phyloP scores from a whole-genome alignment of 169 alveolate species.

The Plasmodium relictum region DNA sequence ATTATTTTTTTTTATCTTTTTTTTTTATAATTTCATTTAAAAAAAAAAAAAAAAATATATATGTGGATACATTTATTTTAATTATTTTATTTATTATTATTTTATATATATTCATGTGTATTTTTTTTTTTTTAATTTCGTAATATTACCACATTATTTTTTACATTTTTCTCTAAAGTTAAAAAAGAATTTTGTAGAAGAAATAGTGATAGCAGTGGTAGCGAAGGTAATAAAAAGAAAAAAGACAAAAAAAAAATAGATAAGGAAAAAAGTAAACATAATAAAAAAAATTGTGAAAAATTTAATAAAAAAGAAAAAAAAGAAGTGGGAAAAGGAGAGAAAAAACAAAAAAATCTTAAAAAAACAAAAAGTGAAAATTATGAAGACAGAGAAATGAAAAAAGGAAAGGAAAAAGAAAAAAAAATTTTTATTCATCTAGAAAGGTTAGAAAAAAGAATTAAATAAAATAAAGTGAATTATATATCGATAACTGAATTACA shows the following conservation, averaged over 20 bases:
- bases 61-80: background rate
- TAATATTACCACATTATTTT: background rate
- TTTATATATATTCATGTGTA: background rate
- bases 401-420: constrained; percentile 16
- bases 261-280: constrained; percentile 6
- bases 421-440: constrained; percentile 53
- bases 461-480: background rate
- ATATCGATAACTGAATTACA: background rate
- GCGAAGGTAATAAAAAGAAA: constrained; percentile 17
- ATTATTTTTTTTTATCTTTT: background rate
- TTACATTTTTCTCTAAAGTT: background rate
- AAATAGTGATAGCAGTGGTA: constrained; percentile 24
- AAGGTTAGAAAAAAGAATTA: constrained; percentile 36
- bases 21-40: background rate
- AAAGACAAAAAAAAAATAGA: constrained; percentile 7
- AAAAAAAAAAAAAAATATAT: background rate
- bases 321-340: background rate
- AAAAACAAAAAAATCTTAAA: background rate
- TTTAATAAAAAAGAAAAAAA: constrained; percentile 2
- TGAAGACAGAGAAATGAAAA: constrained; percentile 2
- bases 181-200: constrained; percentile 7
- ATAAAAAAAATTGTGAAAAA: background rate
- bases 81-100: background rate
- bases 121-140: background rate
- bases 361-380: too few relatives aligned